Evolutionary conservation across 768 basidiomycete species (phyloP).

Genomic region (Lactarius evosmus): DNA sequence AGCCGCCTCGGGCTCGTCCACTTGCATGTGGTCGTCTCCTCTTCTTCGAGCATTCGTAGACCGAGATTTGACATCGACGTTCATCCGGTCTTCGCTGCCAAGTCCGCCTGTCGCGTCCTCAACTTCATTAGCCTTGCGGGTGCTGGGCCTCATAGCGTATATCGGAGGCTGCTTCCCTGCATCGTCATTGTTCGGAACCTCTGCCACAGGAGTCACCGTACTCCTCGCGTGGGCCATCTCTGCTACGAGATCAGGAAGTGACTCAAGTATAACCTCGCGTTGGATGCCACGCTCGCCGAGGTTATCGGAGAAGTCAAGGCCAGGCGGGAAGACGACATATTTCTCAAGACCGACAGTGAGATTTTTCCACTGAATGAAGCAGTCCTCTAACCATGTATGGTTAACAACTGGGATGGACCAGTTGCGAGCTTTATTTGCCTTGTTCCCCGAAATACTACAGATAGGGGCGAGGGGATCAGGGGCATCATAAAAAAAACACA

Average conservation of each 20-base stretch:
- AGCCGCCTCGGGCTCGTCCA: not conserved
- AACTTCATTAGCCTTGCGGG: conserved; percentile 30
- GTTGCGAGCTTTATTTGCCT: conserved; percentile 66
- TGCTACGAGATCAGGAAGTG: conserved; percentile 15
- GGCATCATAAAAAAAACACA: not conserved
- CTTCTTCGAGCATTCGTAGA: not conserved
- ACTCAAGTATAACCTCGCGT: conserved; percentile 26
- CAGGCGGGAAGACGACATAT: conserved; percentile 66
- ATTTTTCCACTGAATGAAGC: conserved; percentile 74
- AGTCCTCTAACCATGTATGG: conserved; percentile 90
- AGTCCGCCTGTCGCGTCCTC: conserved; percentile 30
- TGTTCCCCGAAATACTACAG: conserved; percentile 38
- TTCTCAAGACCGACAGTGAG: conserved; percentile 61
- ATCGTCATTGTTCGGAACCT: not conserved
- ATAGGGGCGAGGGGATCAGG: conserved; percentile 4
- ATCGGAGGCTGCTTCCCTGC: conserved; percentile 10
- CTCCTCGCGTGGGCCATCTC: conserved; percentile 11
- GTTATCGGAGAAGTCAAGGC: conserved; percentile 57
- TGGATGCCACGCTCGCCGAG: conserved; percentile 35
- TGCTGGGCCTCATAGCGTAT: conserved; percentile 29
- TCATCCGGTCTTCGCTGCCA: conserved; percentile 28
- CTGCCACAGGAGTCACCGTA: not conserved
- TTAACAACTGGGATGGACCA: conserved; percentile 90
- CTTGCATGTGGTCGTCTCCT: not conserved
- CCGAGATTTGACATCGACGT: conserved; percentile 21